A percentile compares a stretch with the other conserved stretches of the same genome.
Evolutionary conservation across 805 yeast genomes (phyloP).

Genomic region (Pichia exigua): DNA sequence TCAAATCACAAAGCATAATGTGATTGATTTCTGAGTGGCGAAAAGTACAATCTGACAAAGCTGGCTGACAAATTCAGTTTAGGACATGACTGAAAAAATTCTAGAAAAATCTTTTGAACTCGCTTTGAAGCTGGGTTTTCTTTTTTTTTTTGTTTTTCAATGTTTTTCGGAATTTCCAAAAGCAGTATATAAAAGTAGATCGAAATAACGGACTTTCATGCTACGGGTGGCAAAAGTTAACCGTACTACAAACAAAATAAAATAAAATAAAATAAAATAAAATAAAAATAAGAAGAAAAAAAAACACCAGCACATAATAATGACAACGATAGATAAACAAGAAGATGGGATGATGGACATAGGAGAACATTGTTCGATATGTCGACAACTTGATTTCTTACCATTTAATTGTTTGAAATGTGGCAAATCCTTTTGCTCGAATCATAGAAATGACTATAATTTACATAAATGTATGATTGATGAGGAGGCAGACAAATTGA

Average conservation of each 20-base stretch:
- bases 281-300: neutral
- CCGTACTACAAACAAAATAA: no score
- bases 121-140: neutral
- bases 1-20: conserved; percentile 53
- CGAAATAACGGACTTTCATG: neutral
- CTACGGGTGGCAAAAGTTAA: neutral
- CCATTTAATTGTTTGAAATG: conserved; percentile 46
- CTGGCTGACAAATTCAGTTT: no score
- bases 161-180: neutral
- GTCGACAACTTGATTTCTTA: conserved; percentile 48
- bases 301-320: no score
- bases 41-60: no score
- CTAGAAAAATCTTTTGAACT: neutral
- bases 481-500: conserved; percentile 14
- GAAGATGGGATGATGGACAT: conserved; percentile 41
- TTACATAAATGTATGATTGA: conserved; percentile 23
- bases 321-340: conserved; percentile 2
- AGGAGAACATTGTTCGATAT: conserved; percentile 49
- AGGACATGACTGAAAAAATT: neutral
- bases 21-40: no score
- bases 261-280: no score
- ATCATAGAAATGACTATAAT: conserved; percentile 35
- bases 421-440: conserved; percentile 37
- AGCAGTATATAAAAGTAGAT: neutral
- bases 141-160: no score